These are phyloP conservation scores for Tetradesmus obliquus DNA, from an alignment of 139 green algal species.

Conservation along the genomic window DNA sequence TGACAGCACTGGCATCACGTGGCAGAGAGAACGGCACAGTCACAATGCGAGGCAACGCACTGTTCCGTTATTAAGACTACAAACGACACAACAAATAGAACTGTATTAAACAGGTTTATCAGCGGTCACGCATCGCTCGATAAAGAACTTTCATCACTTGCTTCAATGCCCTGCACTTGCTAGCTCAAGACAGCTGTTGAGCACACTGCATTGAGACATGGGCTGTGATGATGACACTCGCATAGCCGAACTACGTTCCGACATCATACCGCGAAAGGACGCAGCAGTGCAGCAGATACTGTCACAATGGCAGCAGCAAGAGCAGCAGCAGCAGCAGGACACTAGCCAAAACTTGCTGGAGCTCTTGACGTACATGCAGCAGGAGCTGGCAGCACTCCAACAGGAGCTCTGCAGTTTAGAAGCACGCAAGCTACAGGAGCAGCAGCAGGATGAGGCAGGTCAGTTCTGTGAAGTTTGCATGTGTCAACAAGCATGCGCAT, in stretches of 20 bases:
- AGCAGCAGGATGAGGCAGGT: background rate
- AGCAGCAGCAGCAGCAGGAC: slow-evolving; percentile 6
- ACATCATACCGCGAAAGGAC: background rate
- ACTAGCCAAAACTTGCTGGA: background rate
- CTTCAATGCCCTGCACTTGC: too few species aligned
- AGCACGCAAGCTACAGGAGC: background rate
- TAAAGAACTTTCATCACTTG: too few species aligned
- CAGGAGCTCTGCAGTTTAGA: background rate
- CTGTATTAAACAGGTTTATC: too few species aligned
- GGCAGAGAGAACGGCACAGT: too few species aligned
- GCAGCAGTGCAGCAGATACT: background rate
- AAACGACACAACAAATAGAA: too few species aligned
- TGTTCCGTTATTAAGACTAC: too few species aligned
- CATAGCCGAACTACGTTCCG: background rate
- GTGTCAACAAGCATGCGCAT: too few species aligned
- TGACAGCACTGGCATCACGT: too few species aligned
- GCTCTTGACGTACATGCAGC: background rate
- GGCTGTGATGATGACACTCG: background rate
- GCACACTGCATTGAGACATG: background rate
- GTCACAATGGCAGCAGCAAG: background rate
- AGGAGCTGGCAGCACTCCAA: background rate
- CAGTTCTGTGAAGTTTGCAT: background rate
- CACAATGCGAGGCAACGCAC: too few species aligned
- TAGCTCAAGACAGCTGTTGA: too few species aligned
- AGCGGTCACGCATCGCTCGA: too few species aligned